phyloP scores from a whole-genome alignment of 2,329 filamentous ascomycete genomes.

The Claviceps sp. region DNA sequence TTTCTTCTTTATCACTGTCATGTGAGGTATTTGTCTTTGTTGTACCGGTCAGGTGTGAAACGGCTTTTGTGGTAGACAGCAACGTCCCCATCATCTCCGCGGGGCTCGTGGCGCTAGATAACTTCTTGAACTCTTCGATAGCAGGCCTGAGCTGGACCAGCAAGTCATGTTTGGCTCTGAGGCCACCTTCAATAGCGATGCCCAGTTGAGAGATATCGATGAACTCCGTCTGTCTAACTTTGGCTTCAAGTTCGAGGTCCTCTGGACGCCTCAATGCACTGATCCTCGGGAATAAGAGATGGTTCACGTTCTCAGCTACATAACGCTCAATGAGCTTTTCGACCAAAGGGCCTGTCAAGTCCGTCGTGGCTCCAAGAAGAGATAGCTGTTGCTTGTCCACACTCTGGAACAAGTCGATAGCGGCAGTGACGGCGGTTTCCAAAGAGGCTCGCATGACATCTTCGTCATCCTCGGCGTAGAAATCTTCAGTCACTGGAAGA shows the following conservation, averaged over 20 bases:
- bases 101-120: conserved; percentile 62
- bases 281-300: conserved; percentile 73
- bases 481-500: conserved; percentile 44
- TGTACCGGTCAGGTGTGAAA: conserved; percentile 54
- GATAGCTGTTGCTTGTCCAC: conserved; percentile 95
- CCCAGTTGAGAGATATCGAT: conserved; percentile 93
- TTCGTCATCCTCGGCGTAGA: conserved; percentile 80
- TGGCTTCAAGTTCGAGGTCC: conserved; percentile 75
- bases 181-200: conserved; percentile 69
- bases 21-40: conserved; percentile 24
- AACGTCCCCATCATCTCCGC: conserved; percentile 82
- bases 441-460: conserved; percentile 77
- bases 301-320: conserved; percentile 83
- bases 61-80: conserved; percentile 66
- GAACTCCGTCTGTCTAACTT: conserved; percentile 84
- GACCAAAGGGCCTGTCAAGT: conserved; percentile 80
- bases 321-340: conserved; percentile 93
- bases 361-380: conserved; percentile 79
- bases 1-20: conserved; percentile 14
- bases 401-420: conserved; percentile 88
- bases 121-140: conserved; percentile 80
- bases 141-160: conserved; percentile 63
- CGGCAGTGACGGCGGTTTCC: conserved; percentile 82
- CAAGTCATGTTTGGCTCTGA: conserved; percentile 67
- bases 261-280: conserved; percentile 66